These are phyloP conservation scores for Leptographium flavum DNA, from an alignment of 2,329 filamentous ascomycete genomes.

Conservation along the genomic window DNA sequence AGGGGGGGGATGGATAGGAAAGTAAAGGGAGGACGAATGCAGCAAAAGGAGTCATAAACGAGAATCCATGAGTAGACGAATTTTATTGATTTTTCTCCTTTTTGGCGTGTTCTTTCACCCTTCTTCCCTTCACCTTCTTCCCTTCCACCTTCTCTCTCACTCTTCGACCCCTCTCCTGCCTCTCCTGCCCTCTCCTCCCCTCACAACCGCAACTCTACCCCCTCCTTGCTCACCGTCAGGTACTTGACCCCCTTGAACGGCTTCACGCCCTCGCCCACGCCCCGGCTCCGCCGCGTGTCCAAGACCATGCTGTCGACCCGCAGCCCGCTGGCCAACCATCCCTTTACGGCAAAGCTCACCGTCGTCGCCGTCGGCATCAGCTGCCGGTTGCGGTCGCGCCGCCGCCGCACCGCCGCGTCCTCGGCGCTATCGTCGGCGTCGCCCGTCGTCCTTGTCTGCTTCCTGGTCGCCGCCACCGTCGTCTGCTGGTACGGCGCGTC, in stretches of 20 bases:
- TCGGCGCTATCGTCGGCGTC: background rate
- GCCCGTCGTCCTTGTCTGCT: slow-evolving; percentile 11
- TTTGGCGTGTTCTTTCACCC: no score
- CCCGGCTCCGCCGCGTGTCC: slow-evolving; percentile 67
- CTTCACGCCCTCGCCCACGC: slow-evolving; percentile 74
- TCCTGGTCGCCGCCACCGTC: slow-evolving; percentile 17
- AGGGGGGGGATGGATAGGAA: no score
- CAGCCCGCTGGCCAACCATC: slow-evolving; percentile 53
- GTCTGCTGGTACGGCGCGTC: slow-evolving; percentile 18
- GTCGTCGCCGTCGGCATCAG: slow-evolving; percentile 69
- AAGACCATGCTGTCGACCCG: slow-evolving; percentile 55
- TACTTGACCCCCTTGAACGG: slow-evolving; percentile 99
- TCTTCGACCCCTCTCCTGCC: no score
- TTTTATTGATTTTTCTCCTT: no score
- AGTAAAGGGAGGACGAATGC: no score
- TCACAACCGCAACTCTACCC: slow-evolving; percentile 48
- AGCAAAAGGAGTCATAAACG: no score
- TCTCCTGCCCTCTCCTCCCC: no score
- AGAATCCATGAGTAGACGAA: no score
- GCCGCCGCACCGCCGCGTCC: slow-evolving; percentile 16
- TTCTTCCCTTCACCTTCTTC: no score
- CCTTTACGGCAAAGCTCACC: slow-evolving; percentile 57
- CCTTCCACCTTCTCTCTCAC: no score
- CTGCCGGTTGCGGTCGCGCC: slow-evolving; percentile 53
- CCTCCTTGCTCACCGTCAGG: slow-evolving; percentile 57